These are phyloP conservation scores for Candida berthetii DNA, from an alignment of 805 yeast species.

Conservation along the genomic window DNA sequence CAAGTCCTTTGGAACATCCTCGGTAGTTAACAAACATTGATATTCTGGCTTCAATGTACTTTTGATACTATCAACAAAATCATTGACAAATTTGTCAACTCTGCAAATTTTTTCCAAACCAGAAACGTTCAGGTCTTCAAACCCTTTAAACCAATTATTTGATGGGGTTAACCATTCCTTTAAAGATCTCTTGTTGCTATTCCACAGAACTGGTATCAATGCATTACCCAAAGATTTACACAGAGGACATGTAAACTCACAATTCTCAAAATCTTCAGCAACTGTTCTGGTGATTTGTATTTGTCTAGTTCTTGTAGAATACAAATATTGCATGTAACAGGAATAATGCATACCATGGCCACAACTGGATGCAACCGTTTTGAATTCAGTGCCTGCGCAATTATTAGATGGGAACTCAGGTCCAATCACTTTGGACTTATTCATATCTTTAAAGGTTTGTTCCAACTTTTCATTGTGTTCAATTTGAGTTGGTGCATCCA, in stretches of 20 bases:
- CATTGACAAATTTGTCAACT: constrained; percentile 3
- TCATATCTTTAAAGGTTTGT: constrained; percentile 28
- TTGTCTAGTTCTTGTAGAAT: constrained; percentile 47
- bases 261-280: constrained; percentile 65
- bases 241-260: constrained; percentile 83
- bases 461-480: constrained; percentile 28
- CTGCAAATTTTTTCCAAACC: constrained; percentile 4
- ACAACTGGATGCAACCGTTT: constrained; percentile 63
- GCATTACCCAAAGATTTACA: constrained; percentile 84
- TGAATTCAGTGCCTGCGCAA: constrained; percentile 29
- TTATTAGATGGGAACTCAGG: constrained; percentile 54
- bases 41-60: constrained; percentile 5
- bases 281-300: constrained; percentile 76
- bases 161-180: constrained; percentile 5
- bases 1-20: constrained; percentile 4
- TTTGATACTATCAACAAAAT: constrained; percentile 6
- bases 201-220: constrained; percentile 73
- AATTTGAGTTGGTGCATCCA: constrained; percentile 10
- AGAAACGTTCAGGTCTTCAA: constrained; percentile 5
- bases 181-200: constrained; percentile 31
- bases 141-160: constrained; percentile 12
- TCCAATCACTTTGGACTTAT: constrained; percentile 45
- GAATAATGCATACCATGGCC: constrained; percentile 91
- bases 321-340: constrained; percentile 64
- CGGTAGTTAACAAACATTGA: constrained; percentile 2